Conservation (phyloP, 2,329 filamentous ascomycete genomes). For the Didymella pomorum region DNA sequence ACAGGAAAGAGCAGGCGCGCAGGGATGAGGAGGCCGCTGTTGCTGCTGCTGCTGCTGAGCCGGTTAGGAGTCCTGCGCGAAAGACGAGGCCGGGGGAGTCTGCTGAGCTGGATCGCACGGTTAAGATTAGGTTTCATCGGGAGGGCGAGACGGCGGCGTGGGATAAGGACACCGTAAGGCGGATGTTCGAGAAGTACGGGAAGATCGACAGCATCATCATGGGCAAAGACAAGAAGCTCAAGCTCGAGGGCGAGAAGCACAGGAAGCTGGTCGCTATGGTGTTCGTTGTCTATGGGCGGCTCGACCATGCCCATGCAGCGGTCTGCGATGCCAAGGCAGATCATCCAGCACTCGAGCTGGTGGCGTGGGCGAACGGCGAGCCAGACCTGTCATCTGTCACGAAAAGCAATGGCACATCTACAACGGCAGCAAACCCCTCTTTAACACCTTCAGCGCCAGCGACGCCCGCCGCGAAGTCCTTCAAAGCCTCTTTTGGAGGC, state of each 20-base stretch:
- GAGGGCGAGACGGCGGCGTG: slow-evolving; percentile 56
- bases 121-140: slow-evolving; percentile 65
- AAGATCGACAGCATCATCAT: slow-evolving; percentile 63
- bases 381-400: slow-evolving; percentile 53
- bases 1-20: slow-evolving; percentile 62
- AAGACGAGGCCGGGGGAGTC: slow-evolving; percentile 48
- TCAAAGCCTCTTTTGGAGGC: slow-evolving; percentile 36
- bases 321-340: slow-evolving; percentile 60
- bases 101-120: slow-evolving; percentile 62
- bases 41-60: slow-evolving; percentile 38
- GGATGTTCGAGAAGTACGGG: slow-evolving; percentile 64
- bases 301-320: slow-evolving; percentile 66
- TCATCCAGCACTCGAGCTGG: slow-evolving; percentile 61
- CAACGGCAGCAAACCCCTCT: background rate
- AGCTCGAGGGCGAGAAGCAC: slow-evolving; percentile 58
- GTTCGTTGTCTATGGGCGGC: slow-evolving; percentile 64
- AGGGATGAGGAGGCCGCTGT: slow-evolving; percentile 56
- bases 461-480: slow-evolving; percentile 42
- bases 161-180: slow-evolving; percentile 57
- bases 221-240: slow-evolving; percentile 64
- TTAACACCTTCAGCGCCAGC: background rate
- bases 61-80: slow-evolving; percentile 43
- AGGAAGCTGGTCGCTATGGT: slow-evolving; percentile 62
- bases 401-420: background rate
- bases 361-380: slow-evolving; percentile 63